These are phyloP conservation scores for Taphrina sp. DNA, from an alignment of 1,139 yeast genomes.

Conservation along the genomic window DNA sequence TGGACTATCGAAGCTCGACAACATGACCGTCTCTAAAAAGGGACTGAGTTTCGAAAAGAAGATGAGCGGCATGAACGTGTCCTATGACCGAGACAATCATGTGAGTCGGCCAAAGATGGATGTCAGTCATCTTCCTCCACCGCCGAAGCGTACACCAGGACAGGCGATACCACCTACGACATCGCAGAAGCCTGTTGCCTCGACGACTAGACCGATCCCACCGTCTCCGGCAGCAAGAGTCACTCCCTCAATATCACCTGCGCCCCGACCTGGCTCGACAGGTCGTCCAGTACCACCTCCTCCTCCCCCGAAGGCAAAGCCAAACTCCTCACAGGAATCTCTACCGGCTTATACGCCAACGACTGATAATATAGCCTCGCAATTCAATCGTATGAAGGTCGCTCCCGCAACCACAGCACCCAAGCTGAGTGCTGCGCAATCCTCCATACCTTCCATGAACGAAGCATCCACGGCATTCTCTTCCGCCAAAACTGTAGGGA, in stretches of 20 bases:
- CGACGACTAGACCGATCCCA: neutral
- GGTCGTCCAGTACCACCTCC: constrained; percentile 16
- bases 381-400: constrained; percentile 1
- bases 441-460: constrained; percentile 7
- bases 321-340: constrained; percentile 4
- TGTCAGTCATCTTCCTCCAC: constrained; percentile 29
- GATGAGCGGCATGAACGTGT: constrained; percentile 19
- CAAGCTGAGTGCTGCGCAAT: neutral
- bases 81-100: constrained; percentile 26
- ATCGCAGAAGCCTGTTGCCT: neutral
- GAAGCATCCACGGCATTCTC: constrained; percentile 18
- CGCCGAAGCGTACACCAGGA: constrained; percentile 20
- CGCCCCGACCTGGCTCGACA: constrained; percentile 1
- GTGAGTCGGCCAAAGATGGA: constrained; percentile 26
- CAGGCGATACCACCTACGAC: constrained; percentile 11
- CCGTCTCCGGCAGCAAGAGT: neutral
- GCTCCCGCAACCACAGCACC: constrained; percentile 4
- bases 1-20: constrained; percentile 17
- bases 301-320: constrained; percentile 15
- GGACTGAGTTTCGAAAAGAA: constrained; percentile 24
- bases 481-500: constrained; percentile 17
- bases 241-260: neutral
- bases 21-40: constrained; percentile 8
- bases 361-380: neutral
- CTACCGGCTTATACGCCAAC: constrained; percentile 21